phyloP scores from a whole-genome alignment of 106 monocot genomes.

The Dioscorea zingiberensis region DNA sequence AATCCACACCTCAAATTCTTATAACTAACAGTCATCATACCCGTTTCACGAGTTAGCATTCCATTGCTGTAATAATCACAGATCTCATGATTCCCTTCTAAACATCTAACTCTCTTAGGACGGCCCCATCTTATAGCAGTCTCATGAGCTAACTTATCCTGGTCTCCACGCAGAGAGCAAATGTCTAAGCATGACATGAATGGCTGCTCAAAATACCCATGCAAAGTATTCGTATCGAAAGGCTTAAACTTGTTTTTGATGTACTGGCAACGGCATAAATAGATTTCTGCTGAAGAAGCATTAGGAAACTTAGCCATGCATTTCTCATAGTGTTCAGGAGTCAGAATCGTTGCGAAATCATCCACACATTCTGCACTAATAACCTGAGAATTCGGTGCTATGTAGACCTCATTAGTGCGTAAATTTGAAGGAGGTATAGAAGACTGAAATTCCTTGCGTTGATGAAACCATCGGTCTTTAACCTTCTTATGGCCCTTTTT shows the following conservation, averaged over 20 bases:
- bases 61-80: too few species aligned
- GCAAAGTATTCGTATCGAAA: slow-evolving; percentile 67
- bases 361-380: slow-evolving; percentile 95
- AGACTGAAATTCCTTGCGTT: slow-evolving; percentile 69
- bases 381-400: slow-evolving; percentile 80
- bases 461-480: slow-evolving; percentile 96
- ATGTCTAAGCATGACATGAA: slow-evolving; percentile 48
- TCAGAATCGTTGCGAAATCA: slow-evolving; percentile 74
- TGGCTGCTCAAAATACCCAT: slow-evolving; percentile 80
- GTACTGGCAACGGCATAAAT: slow-evolving; percentile 81
- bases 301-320: slow-evolving; percentile 36
- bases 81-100: too few species aligned
- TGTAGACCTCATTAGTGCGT: slow-evolving; percentile 79
- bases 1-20: slow-evolving; percentile 18
- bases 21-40: too few species aligned
- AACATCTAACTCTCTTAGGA: slow-evolving; percentile 35
- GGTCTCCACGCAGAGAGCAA: slow-evolving; percentile 22
- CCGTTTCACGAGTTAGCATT: too few species aligned
- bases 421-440: slow-evolving; percentile 68
- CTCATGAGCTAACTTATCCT: slow-evolving; percentile 20
- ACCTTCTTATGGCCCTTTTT: slow-evolving; percentile 92
- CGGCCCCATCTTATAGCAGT: slow-evolving; percentile 16
- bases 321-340: slow-evolving; percentile 84
- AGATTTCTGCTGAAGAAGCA: slow-evolving; percentile 35
- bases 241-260: slow-evolving; percentile 78